Evolutionary conservation across 345 rosid genomes (phyloP), one percentile per base, ranked within the genome.

Genomic region (Eutrema yunnanense): DNA sequence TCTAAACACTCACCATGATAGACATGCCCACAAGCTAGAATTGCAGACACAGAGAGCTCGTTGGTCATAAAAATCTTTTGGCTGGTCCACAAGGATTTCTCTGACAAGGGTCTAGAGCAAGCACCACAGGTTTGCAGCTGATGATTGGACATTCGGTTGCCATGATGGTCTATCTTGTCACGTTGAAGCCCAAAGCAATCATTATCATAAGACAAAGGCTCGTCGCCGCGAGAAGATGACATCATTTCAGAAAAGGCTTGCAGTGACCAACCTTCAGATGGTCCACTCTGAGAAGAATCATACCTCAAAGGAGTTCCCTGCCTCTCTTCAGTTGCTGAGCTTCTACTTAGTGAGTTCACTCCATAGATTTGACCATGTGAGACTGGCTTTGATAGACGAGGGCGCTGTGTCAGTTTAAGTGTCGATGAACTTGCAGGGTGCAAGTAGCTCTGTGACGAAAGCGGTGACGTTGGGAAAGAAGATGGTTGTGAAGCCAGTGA

Each of bases 1-100:
- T 96, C 99, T 86, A 96, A 84, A 83, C 99, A 96, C 41, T 96
- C 99, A 41, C 96, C 96, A 63, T 96, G 99, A 78, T 87, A 96
- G 70, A 84, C 89, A 83, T 96, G 99, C n/a, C 98, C 98, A 61
- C 99, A 96, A 11, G 80, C 82, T 72, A 96, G 80, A 70, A 96
- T 84, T 13, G 98, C 81, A 37, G 90, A 96, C 19, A 88, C 88
- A 49, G 88, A 76, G 48, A 82, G 86, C 76, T 90, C 96, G 49
- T 82, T 88, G 60, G 74, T 83, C 61, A 82, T 76, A 30, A 84
- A 68, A 9, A 92, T 88, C 80, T 87, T 92, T 80, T 83, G 92
- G 71, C 85, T 82, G 73, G 95, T 81, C 95, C 95, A 92, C 58
- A 82, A 73, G 27, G 92, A 92, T 83, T 78, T 85, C 78, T 92